A percentile compares a stretch with the other conserved stretches of the same genome.
These are phyloP conservation scores for Trichoderma atrobrunneum DNA, from an alignment of 2,329 filamentous ascomycete genomes.

Conservation along the genomic window DNA sequence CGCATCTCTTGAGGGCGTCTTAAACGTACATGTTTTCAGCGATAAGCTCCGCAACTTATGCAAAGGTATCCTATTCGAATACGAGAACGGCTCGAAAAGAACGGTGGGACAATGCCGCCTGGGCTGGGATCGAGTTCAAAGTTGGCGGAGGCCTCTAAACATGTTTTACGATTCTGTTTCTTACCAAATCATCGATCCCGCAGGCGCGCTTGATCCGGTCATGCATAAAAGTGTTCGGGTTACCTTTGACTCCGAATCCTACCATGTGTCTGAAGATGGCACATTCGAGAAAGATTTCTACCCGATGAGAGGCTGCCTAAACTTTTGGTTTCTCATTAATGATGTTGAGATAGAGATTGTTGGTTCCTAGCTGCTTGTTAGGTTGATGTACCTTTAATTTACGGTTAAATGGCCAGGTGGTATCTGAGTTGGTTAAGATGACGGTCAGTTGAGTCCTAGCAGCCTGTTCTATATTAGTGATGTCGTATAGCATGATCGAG, in stretches of 20 bases:
- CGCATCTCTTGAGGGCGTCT: not conserved
- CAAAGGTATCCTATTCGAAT: not conserved
- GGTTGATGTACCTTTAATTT: not conserved
- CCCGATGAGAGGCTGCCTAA: not conserved
- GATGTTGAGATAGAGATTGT: not conserved
- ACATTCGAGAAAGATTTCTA: not conserved
- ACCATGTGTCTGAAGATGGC: not conserved
- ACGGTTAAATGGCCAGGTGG: not conserved
- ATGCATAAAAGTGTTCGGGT: not conserved
- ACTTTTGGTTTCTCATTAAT: not conserved
- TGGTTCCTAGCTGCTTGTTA: not conserved
- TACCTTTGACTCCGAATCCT: not conserved
- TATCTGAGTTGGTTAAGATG: not conserved
- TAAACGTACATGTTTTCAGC: not conserved
- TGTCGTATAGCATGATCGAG: not conserved
- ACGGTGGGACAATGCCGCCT: slow-evolving; percentile 3
- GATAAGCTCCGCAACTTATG: not conserved
- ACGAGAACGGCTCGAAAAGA: not conserved
- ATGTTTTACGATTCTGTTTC: not conserved
- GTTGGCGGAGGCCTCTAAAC: not conserved
- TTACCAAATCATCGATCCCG: not conserved
- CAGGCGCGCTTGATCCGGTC: not conserved
- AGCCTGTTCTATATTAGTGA: not conserved
- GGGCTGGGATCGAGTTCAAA: not conserved
- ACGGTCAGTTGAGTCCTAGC: not conserved